Evolutionary conservation across 176 grass and related monocot genomes (phyloP).

Genomic region (Ampelocalamus luodianensis): DNA sequence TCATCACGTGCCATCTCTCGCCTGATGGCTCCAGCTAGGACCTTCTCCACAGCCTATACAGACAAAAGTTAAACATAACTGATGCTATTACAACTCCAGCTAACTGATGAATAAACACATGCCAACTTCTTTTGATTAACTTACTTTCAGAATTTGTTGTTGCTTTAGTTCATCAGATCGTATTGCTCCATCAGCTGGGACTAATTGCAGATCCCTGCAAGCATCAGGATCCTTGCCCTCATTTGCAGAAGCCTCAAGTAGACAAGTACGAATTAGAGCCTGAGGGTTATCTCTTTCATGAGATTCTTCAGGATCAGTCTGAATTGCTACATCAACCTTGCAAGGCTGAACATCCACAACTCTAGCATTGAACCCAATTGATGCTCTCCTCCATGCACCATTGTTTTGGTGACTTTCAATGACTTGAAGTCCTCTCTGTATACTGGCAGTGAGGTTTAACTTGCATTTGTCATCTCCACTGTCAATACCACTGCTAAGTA

Average conservation of each 20-base stretch:
- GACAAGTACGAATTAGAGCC: slow-evolving; percentile 51
- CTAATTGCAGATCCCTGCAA: slow-evolving; percentile 66
- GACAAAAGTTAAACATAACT: slow-evolving; percentile 33
- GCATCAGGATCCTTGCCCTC: slow-evolving; percentile 49
- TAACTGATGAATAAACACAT: background rate
- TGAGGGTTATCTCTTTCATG: slow-evolving; percentile 62
- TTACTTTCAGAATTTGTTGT: slow-evolving; percentile 71
- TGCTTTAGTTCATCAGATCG: slow-evolving; percentile 59
- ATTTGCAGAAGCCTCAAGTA: slow-evolving; percentile 53
- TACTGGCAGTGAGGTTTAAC: slow-evolving; percentile 74
- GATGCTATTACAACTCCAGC: background rate
- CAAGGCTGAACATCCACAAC: slow-evolving; percentile 69
- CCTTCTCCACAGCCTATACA: slow-evolving; percentile 86
- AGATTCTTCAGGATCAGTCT: slow-evolving; percentile 71
- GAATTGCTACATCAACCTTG: slow-evolving; percentile 78
- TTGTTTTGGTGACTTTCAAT: slow-evolving; percentile 69
- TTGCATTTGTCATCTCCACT: slow-evolving; percentile 40
- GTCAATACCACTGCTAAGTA: slow-evolving; percentile 18
- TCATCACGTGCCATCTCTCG: slow-evolving; percentile 93
- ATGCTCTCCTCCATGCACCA: slow-evolving; percentile 72
- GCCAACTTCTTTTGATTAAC: slow-evolving; percentile 31
- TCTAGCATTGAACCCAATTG: slow-evolving; percentile 73
- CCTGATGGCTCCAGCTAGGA: slow-evolving; percentile 88
- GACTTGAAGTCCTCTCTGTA: slow-evolving; percentile 83
- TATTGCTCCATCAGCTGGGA: slow-evolving; percentile 55